Evolutionary conservation across 495 filamentous ascomycete species (phyloP).

Genomic region (Xylaria acuta): DNA sequence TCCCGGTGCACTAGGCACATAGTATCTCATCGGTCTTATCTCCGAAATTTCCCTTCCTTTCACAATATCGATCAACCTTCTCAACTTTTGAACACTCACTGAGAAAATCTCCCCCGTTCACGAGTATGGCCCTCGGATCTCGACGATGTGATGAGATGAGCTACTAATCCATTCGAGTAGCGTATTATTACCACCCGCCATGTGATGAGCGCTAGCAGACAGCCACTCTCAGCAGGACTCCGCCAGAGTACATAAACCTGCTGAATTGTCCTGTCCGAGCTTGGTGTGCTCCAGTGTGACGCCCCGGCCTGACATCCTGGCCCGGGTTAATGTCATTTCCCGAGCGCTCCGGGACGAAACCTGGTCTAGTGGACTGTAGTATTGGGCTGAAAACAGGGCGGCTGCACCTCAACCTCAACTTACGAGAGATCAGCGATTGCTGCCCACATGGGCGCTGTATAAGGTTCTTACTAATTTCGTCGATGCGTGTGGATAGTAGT

Average conservation of each 20-base stretch:
- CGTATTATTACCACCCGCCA: not conserved
- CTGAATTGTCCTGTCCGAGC: not conserved
- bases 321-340: not conserved
- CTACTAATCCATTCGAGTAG: not conserved
- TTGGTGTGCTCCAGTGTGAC: not conserved
- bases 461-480: not conserved
- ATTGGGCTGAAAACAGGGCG: not conserved
- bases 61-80: not conserved
- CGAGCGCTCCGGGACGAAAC: not conserved
- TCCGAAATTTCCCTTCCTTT: not conserved
- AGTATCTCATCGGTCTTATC: not conserved
- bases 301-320: not conserved
- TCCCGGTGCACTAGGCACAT: not conserved
- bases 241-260: not conserved
- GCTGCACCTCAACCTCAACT: not conserved
- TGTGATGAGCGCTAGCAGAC: not conserved
- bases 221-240: not conserved
- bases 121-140: not conserved
- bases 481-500: not conserved
- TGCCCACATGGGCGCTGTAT: not conserved
- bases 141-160: not conserved
- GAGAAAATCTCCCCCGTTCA: not conserved
- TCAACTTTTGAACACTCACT: not conserved
- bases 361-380: not conserved
- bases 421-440: not conserved